Evolutionary conservation across 202 grass and related monocot genomes (phyloP), one percentile per base, ranked within the genome.

Genomic region (Zizania palustris): DNA sequence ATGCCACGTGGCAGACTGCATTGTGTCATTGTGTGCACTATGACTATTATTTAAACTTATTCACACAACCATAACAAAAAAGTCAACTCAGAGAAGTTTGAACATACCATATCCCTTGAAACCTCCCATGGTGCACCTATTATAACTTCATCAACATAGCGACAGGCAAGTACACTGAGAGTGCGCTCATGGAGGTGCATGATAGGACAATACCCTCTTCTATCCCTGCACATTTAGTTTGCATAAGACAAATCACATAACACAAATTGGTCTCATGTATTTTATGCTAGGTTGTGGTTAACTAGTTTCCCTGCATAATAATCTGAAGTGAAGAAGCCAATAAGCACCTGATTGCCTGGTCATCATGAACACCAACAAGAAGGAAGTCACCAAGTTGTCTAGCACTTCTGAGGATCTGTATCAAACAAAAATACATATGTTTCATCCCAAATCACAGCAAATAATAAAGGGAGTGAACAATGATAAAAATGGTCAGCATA

Each of bases 61-160:
- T 11, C 22, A 69, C 1, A n/a, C 42, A 79, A 65, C 20, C 19
- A 74, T 14, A 60, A 53, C 0, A 60, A 35, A 21, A 40, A 85
- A 10, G 28, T 28, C 28, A 85, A 68, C 15, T 44, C 54, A 67
- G 9, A 71, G n/a, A 75, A 41, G 48, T 61, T 34, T 16, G 39
- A 67, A 69, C 78, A 60, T 86, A 92, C 93, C 93, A 92, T 92
- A 81, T 96, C 93, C 86, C 82, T 90, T 3, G 89, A 92, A 84
- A 96, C 87, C 72, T 92, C 86, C 93, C 87, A 88, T 78, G 93
- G 93, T 37, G 92, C 86, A 1, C 92, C 92, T 66, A 96, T 96
- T 63, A 96, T 96, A 80, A 96, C 89, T 86, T 96, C 93, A 16
- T 96, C 93, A 28, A 96, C 93, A 73, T 96, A 96, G 56, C 89